These are phyloP conservation scores for Lipomyces mesembrius DNA, from an alignment of 805 yeast species.

Conservation along the genomic window DNA sequence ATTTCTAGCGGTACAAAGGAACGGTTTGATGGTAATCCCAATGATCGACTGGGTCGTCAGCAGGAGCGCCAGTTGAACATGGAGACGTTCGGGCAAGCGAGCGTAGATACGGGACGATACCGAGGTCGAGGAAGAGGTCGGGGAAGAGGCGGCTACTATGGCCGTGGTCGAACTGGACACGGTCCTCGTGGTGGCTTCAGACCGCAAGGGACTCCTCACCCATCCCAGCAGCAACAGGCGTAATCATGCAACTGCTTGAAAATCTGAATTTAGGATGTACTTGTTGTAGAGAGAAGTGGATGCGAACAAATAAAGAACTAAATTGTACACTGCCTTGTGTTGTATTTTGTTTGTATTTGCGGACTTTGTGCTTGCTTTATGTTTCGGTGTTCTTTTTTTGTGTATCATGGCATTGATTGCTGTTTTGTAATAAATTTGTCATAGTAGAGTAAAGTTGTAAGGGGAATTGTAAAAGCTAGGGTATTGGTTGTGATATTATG, in stretches of 20 bases:
- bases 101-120: constrained; percentile 52
- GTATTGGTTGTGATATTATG: neutral
- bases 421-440: constrained; percentile 1
- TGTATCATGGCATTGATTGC: neutral
- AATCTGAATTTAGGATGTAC: neutral
- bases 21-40: constrained; percentile 49
- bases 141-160: constrained; percentile 45
- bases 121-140: constrained; percentile 60
- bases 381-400: neutral
- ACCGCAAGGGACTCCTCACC: constrained; percentile 12
- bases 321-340: neutral
- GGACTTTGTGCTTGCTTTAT: neutral
- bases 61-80: constrained; percentile 73
- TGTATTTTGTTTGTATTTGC: too few species aligned
- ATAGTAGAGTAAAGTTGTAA: neutral
- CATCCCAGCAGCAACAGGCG: constrained; percentile 9
- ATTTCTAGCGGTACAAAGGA: constrained; percentile 65
- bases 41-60: constrained; percentile 61
- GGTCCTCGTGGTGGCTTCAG: constrained; percentile 27
- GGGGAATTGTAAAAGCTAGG: neutral
- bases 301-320: neutral
- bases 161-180: constrained; percentile 50
- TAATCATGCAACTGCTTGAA: neutral
- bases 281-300: neutral
- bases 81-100: constrained; percentile 83